phyloP scores from a whole-genome alignment of 305 asterid species.

The Nicotiana rustica region DNA sequence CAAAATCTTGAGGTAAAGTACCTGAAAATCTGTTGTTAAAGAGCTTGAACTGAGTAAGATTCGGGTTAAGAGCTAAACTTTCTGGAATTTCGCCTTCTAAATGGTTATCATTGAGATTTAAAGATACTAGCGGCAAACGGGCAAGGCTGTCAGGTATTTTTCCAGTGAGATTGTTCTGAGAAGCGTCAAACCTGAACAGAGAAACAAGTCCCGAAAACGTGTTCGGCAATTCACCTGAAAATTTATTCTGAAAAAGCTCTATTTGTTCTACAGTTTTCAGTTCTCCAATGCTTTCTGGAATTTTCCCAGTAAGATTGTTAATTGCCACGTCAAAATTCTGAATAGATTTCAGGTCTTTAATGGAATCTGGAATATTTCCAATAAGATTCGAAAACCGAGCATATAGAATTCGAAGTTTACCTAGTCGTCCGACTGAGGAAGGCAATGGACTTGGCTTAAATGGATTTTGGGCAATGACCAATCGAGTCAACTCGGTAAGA shows the following conservation, averaged over 20 bases:
- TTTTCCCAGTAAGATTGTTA: slow-evolving; percentile 62
- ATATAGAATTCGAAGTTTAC: slow-evolving; percentile 58
- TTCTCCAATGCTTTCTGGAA: slow-evolving; percentile 71
- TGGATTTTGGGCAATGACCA: slow-evolving; percentile 58
- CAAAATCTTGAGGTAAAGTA: slow-evolving; percentile 60
- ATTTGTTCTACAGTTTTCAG: slow-evolving; percentile 55
- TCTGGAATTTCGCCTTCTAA: slow-evolving; percentile 73
- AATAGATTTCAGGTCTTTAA: slow-evolving; percentile 59
- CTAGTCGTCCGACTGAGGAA: slow-evolving; percentile 61
- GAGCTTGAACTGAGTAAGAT: slow-evolving; percentile 53
- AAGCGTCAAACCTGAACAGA: slow-evolving; percentile 67
- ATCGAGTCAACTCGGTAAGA: slow-evolving; percentile 64
- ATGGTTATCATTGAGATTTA: slow-evolving; percentile 68
- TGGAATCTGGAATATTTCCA: slow-evolving; percentile 75
- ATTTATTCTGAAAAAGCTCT: slow-evolving; percentile 58
- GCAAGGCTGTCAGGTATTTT: slow-evolving; percentile 69
- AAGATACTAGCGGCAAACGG: slow-evolving; percentile 51
- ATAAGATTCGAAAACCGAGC: slow-evolving; percentile 49
- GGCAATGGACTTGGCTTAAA: slow-evolving; percentile 67
- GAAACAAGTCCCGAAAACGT: slow-evolving; percentile 60
- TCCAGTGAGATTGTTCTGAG: slow-evolving; percentile 70
- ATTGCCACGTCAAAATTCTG: slow-evolving; percentile 59
- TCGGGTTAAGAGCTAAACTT: slow-evolving; percentile 50
- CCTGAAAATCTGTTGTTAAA: slow-evolving; percentile 77
- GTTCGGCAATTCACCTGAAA: slow-evolving; percentile 84